Evolutionary conservation across 108 stramenopile species (phyloP), one percentile per base, ranked within the genome.

Genomic region (Seminavis robusta): DNA sequence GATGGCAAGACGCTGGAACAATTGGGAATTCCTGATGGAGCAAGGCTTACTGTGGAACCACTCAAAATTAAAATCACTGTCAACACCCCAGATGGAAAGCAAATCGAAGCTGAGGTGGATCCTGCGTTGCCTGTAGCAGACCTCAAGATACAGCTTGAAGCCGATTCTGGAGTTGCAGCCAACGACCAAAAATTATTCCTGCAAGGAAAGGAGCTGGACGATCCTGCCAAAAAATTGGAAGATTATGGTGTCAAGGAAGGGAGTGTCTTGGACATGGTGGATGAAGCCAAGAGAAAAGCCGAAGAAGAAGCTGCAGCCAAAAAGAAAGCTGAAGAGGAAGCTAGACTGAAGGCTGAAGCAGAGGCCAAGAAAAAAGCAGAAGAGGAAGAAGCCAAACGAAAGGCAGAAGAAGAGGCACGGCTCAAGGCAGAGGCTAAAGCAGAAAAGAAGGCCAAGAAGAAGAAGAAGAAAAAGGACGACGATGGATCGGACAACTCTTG

Each of bases 71-170:
- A 28, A 23, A 49, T 63, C 3, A 52, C 29, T 39, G 63, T 65
- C 33, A 65, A 65, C 9, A 38, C 24, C 31, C 33, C 33, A 26
- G 63, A 56, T 27, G 46, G 54, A n/a, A 55, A 45, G 15, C 17
- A 11, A 3, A 55, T 65, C 24, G 23, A 65, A 10, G 41, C 48
- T 24, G 34, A 38, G 52, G 39, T 69, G 6, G 63, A 65, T 11
- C 63, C 63, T 19, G 19, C 33, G 2, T 33, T 26, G n/a, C 17
- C 25, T 9, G 32, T 65, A 6, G 13, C 28, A 28, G 33, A 24
- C 11, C 34, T 65, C 20, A 59, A 67, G 42, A 53, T 45, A 3
- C 29, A 25, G 31, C 49, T 58, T 33, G 65, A 49, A 41, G 46
- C 37, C 15, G 42, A 59, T 13, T 53, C 26, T 37, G 45, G 53